Percentiles rank a stretch among this genome's conserved stretches.
phyloP scores from a whole-genome alignment of 495 filamentous ascomycete genomes.

The Hypomontagnella submonticulosa region DNA sequence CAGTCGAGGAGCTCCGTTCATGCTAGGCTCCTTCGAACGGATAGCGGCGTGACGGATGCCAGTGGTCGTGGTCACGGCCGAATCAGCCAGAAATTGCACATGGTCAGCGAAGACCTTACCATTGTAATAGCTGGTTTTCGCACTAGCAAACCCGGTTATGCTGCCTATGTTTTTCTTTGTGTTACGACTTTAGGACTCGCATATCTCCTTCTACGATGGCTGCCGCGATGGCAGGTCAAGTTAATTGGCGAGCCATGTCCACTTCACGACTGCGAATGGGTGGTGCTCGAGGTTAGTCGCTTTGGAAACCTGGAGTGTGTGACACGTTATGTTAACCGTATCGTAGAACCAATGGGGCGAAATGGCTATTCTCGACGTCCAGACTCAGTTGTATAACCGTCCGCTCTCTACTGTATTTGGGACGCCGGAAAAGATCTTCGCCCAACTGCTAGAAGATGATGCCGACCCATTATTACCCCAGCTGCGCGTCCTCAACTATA shows the following conservation, averaged over 20 bases:
- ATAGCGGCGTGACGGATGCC: slow-evolving; percentile 68
- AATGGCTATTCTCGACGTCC: slow-evolving; percentile 76
- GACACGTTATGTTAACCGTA: slow-evolving; percentile 37
- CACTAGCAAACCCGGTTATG: slow-evolving; percentile 74
- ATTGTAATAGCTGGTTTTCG: slow-evolving; percentile 91
- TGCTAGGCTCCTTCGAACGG: slow-evolving; percentile 74
- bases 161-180: slow-evolving; percentile 75
- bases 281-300: slow-evolving; percentile 78
- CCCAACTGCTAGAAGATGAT: slow-evolving; percentile 77
- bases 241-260: slow-evolving; percentile 75
- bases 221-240: slow-evolving; percentile 85
- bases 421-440: slow-evolving; percentile 64
- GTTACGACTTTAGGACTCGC: slow-evolving; percentile 76
- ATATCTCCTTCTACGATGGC: slow-evolving; percentile 88
- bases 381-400: slow-evolving; percentile 76
- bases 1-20: slow-evolving; percentile 69
- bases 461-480: slow-evolving; percentile 79
- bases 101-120: slow-evolving; percentile 91
- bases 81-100: slow-evolving; percentile 88
- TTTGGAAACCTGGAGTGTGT: slow-evolving; percentile 12
- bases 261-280: slow-evolving; percentile 83
- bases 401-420: slow-evolving; percentile 90
- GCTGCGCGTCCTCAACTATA: slow-evolving; percentile 84
- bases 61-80: slow-evolving; percentile 70
- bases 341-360: slow-evolving; percentile 90